phyloP scores from a whole-genome alignment of 352 stramenopile genomes.

The Phytophthora constricta region DNA sequence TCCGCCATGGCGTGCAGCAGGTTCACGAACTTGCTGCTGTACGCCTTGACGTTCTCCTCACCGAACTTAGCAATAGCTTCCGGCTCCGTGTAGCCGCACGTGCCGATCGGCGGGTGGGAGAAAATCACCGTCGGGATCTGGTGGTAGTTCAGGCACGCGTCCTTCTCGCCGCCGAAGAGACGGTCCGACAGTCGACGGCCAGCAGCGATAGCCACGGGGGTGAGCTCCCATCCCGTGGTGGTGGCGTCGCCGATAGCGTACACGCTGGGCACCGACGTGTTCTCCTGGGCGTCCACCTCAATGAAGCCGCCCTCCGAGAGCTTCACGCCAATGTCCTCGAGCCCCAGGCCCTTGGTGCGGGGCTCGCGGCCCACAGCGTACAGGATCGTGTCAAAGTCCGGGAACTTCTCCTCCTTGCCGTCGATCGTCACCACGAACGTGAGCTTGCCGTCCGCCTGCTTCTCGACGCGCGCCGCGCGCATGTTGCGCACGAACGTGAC shows the following conservation, averaged over 20 bases:
- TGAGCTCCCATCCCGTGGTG: constrained; percentile 87
- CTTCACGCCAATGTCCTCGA: constrained; percentile 82
- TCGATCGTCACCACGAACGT: constrained; percentile 66
- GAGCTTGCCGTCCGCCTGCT: constrained; percentile 86
- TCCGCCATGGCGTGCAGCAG: constrained; percentile 94
- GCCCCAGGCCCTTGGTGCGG: constrained; percentile 83
- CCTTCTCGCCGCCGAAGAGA: constrained; percentile 87
- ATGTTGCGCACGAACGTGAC: constrained; percentile 69
- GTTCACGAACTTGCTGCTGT: constrained; percentile 96
- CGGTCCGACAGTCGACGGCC: constrained; percentile 90
- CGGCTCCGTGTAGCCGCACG: constrained; percentile 93
- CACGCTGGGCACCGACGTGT: constrained; percentile 87
- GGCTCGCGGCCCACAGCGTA: constrained; percentile 89
- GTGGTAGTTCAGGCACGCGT: constrained; percentile 90
- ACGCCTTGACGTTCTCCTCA: constrained; percentile 95
- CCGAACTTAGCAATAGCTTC: constrained; percentile 94
- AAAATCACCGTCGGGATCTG: constrained; percentile 97
- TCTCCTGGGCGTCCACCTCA: constrained; percentile 91
- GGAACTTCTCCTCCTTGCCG: constrained; percentile 57
- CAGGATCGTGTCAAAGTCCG: constrained; percentile 63
- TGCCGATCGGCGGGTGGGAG: constrained; percentile 96
- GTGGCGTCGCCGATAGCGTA: constrained; percentile 95
- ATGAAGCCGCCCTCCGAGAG: constrained; percentile 86
- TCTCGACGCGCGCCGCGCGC: constrained; percentile 77
- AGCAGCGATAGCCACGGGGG: constrained; percentile 90